A percentile compares a stretch with the other conserved stretches of the same genome.
phyloP scores from a whole-genome alignment of 305 asterid genomes.

The Fraxinus dipetala region DNA sequence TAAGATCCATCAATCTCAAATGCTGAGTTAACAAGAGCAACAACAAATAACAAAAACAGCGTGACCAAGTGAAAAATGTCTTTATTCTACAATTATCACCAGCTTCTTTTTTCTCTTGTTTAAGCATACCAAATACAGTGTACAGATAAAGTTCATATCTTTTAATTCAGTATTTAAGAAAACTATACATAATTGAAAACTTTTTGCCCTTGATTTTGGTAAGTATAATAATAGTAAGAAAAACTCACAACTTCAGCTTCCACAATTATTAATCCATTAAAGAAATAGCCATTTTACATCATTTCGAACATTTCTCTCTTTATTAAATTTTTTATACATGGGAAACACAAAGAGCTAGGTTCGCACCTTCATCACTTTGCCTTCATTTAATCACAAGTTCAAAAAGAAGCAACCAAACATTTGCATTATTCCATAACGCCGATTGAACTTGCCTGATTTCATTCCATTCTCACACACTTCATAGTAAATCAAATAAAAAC shows the following conservation, averaged over 20 bases:
- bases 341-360: not conserved
- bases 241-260: not conserved
- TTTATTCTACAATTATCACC: not conserved
- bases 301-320: not conserved
- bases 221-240: not conserved
- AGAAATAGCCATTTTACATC: not conserved
- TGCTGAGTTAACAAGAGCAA: not conserved
- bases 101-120: not conserved
- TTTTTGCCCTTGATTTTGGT: not conserved
- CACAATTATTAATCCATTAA: not conserved
- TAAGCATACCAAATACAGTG: not conserved
- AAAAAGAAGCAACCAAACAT: not conserved
- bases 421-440: not conserved
- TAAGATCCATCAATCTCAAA: not conserved
- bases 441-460: not conserved
- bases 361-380: not conserved
- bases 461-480: not conserved
- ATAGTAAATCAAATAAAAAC: conserved; percentile 1
- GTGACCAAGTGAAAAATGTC: conserved; percentile 2
- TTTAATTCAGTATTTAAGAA: not conserved
- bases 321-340: not conserved
- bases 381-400: not conserved
- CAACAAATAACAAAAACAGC: not conserved
- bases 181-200: not conserved
- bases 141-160: not conserved